These are phyloP conservation scores for Quercus phellos DNA, from an alignment of 331 rosid species.

Conservation along the genomic window DNA sequence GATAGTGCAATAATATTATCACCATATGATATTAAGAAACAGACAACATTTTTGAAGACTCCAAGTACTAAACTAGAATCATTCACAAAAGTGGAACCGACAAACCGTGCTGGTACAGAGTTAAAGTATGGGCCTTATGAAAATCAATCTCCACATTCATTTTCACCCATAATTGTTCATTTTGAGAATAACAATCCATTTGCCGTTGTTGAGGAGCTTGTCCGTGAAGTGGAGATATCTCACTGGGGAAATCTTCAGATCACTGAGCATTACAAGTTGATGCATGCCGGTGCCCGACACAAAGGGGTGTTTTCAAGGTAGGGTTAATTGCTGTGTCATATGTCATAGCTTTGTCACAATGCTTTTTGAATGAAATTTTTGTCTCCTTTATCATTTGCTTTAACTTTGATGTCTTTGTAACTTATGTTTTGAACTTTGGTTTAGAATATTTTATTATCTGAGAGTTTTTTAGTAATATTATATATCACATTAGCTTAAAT, in stretches of 20 bases:
- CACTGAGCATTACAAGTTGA: conserved; percentile 76
- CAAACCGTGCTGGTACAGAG: conserved; percentile 63
- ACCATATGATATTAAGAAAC: conserved; percentile 80
- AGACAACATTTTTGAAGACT: conserved; percentile 72
- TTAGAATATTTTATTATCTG: neutral
- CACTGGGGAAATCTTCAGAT: conserved; percentile 93
- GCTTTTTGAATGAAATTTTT: neutral
- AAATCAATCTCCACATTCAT: conserved; percentile 54
- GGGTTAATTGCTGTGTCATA: conserved; percentile 14
- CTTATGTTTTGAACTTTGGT: neutral
- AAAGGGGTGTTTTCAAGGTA: conserved; percentile 94
- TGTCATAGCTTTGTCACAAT: neutral
- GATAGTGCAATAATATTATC: conserved; percentile 83
- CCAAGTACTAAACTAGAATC: conserved; percentile 82
- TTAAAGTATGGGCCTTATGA: conserved; percentile 86
- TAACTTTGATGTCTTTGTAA: neutral
- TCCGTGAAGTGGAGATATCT: conserved; percentile 95
- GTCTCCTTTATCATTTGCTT: neutral
- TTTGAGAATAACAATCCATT: conserved; percentile 91
- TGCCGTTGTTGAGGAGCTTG: conserved; percentile 92
- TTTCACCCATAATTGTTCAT: conserved; percentile 79
- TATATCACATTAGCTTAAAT: neutral
- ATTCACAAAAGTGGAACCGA: conserved; percentile 69
- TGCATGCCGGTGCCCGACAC: conserved; percentile 86
- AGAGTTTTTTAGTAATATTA: neutral